Base-by-base conservation (phyloP, 768 basidiomycete species). In the Calocybe indica region DNA sequence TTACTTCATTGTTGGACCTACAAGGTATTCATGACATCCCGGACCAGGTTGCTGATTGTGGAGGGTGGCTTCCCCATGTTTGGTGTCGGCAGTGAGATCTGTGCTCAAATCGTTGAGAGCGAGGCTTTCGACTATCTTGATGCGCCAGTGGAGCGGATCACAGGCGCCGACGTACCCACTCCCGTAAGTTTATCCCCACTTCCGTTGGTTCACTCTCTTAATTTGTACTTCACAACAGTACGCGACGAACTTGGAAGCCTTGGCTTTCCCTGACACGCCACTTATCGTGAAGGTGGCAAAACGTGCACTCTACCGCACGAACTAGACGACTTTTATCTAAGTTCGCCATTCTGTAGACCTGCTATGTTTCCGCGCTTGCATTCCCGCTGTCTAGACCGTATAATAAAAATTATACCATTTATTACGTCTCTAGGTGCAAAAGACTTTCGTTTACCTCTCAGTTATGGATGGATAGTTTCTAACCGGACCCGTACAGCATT, bases 61-160 rank as follows among this genome's bases (percentile, higher is more conserved):
- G 96, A 99, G 70, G 95, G 95, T 67, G 96, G 96, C 35, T 99
- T 96, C 92, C 96, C 96, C 35, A 85, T 80, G 43, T 98, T 97
- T 66, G 92, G 96, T 72, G 95, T 99, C 47, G 96, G 96, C 55
- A 94, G 92, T 58, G 96, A 99, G 70, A 95, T 99, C 59, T 91
- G 90, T 56, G 96, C 96, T 10, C 94, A 98, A 68, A 92, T 98
- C 57, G 77, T 95, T 47, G 96, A 99, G 77, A 91, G 90, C 57
- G 92, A 96, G 59, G 95, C 93, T 2, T 99, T 95, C 62, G 93
- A 98, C 71, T 97, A 92, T 74, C 85, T 99, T 33, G 96, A 99
- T 71, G 94, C 95, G 13, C 93, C 96, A 10, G 91, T 97, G 46
- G 96, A 99, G 76, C 86, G 96, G 52, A 76, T 99, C 54, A 98